phyloP scores from a whole-genome alignment of 331 rosid species.

The Quercus phellos region DNA sequence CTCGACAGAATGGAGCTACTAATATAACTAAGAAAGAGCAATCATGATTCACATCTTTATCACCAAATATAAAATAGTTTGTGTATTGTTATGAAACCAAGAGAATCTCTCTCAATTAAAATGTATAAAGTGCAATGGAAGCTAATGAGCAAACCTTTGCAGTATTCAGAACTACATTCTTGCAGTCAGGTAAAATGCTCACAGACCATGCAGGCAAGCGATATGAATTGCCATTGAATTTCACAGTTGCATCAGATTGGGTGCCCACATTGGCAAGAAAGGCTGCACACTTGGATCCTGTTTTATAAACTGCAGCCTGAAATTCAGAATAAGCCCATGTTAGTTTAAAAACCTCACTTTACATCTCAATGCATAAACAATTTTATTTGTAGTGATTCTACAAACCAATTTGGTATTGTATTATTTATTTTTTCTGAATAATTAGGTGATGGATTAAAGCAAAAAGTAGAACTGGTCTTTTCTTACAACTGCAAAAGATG shows the following conservation, averaged over 20 bases:
- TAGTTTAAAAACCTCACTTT: slow-evolving; percentile 1
- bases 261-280: slow-evolving; percentile 74
- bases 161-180: slow-evolving; percentile 82
- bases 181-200: slow-evolving; percentile 96
- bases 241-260: slow-evolving; percentile 59
- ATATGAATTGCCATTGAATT: slow-evolving; percentile 71
- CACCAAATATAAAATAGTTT: background rate
- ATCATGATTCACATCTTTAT: background rate
- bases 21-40: background rate
- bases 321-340: background rate
- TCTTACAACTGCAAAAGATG: background rate
- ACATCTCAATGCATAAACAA: slow-evolving; percentile 4
- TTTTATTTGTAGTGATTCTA: background rate
- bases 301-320: slow-evolving; percentile 72
- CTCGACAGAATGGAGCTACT: background rate
- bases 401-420: background rate
- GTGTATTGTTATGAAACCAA: background rate
- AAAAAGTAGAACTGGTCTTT: background rate
- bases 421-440: background rate
- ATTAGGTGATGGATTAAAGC: background rate
- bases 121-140: background rate
- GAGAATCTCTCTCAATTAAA: background rate
- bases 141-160: slow-evolving; percentile 68
- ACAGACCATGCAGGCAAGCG: slow-evolving; percentile 92
- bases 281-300: slow-evolving; percentile 66